Evolutionary conservation across 805 yeast species (phyloP).

Genomic region (Diddensiella transvaalensis): DNA sequence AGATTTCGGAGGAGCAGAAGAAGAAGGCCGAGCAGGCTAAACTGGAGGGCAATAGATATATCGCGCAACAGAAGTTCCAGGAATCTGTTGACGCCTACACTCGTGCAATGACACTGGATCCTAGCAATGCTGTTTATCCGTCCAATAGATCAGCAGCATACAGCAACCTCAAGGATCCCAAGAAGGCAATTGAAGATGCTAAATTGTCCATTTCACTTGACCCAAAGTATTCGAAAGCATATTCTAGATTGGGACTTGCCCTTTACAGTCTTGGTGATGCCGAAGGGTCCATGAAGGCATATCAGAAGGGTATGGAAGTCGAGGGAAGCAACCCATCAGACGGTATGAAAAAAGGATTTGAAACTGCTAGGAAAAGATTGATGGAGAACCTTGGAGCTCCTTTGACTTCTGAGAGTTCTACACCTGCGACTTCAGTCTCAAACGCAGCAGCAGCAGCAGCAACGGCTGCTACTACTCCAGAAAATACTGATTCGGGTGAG

Average conservation of each 20-base stretch:
- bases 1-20: constrained; percentile 43
- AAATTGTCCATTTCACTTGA: constrained; percentile 73
- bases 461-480: constrained; percentile 67
- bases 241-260: constrained; percentile 92
- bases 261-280: constrained; percentile 92
- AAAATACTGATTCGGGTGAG: constrained; percentile 54
- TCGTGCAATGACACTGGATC: constrained; percentile 66
- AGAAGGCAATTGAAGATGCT: constrained; percentile 79
- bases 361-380: constrained; percentile 85
- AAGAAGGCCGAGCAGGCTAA: constrained; percentile 82
- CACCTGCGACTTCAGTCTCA: constrained; percentile 24
- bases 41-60: constrained; percentile 82
- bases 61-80: constrained; percentile 70
- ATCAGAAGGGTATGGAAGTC: constrained; percentile 77
- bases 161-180: constrained; percentile 71
- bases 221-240: constrained; percentile 83
- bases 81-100: constrained; percentile 76
- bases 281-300: constrained; percentile 85
- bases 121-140: constrained; percentile 74
- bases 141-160: constrained; percentile 98
- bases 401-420: constrained; percentile 31
- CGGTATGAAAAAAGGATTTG: constrained; percentile 89
- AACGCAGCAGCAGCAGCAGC: constrained; percentile 33
- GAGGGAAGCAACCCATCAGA: constrained; percentile 85
- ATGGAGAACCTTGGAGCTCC: constrained; percentile 57